phyloP scores from a whole-genome alignment of 140 eudicot genomes.

The Cichorium intybus region DNA sequence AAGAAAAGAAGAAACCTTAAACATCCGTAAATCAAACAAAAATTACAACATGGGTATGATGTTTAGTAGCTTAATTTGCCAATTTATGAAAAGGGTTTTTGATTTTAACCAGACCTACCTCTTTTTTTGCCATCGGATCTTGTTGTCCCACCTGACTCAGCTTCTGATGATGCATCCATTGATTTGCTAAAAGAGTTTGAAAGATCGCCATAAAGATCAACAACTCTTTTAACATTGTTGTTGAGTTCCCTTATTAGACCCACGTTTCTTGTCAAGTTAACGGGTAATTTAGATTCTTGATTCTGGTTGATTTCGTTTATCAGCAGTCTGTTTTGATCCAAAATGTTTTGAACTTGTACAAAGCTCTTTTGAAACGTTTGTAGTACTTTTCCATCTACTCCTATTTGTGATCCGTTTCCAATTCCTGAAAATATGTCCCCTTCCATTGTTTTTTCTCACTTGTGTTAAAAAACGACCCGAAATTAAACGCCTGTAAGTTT shows the following conservation, averaged over 20 bases:
- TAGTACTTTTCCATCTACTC: constrained; percentile 56
- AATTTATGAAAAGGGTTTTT: constrained; percentile 22
- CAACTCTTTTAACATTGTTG: constrained; percentile 74
- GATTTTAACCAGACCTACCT: constrained; percentile 37
- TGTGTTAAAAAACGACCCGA: constrained; percentile 18
- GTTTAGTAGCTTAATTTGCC: constrained; percentile 34
- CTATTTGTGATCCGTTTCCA: constrained; percentile 46
- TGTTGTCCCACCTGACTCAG: constrained; percentile 50
- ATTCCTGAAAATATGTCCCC: constrained; percentile 60
- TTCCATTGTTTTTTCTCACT: constrained; percentile 38
- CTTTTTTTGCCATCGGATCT: constrained; percentile 66
- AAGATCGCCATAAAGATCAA: constrained; percentile 66
- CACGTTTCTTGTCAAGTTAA: constrained; percentile 61
- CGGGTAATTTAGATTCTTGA: constrained; percentile 72
- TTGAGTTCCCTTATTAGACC: constrained; percentile 77
- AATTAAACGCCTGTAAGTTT: constrained; percentile 11
- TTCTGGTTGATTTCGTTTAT: constrained; percentile 80
- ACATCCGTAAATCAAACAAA: constrained; percentile 27
- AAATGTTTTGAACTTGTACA: constrained; percentile 71
- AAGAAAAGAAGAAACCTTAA: background rate
- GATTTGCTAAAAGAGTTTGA: constrained; percentile 53
- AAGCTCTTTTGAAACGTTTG: constrained; percentile 73
- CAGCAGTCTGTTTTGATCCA: constrained; percentile 72
- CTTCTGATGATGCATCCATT: constrained; percentile 62
- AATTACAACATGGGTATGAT: constrained; percentile 31